Base-by-base conservation (phyloP, 768 basidiomycete genomes). In the Boletus barrowsii region DNA sequence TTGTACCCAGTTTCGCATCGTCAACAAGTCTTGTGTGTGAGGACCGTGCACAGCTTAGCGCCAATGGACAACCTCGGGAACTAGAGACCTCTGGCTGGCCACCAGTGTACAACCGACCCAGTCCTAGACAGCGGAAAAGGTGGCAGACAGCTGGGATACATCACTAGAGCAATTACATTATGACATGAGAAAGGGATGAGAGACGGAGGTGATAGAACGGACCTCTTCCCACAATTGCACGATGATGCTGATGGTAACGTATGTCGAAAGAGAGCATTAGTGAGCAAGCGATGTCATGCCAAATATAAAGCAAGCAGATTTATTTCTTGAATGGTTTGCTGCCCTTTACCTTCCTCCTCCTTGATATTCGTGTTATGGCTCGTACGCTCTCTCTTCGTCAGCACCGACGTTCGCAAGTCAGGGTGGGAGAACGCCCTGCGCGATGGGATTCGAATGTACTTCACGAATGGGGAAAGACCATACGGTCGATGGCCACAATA, bases 231-330 rank as follows among this genome's bases (percentile, higher is more conserved):
- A 53, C 30, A 33, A 14, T 26, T 36, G 32, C 7, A 36, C 37
- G 33, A 43, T 37, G 5, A 35, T 41, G 50, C n/a, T 44, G 52
- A 54, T 41, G 51, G 47, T 61, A 48, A 48, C 24, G 10, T 10
- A 32, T 32, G 14, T 15, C 8, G 26, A 15, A 11, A 14, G 30
- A 49, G 29, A 36, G 29, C 6, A 22, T 8, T 26, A 15, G 18
- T 22, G 33, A 13, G 8, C 51, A 51, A 62, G 53, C 58, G 59
- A 35, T 4, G 48, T 10, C 52, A 42, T 42, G 49, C 14, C 15
- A 51, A 20, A 40, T 53, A 55, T 53, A 48, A 56, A 52, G 26
- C 26, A 29, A 42, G 42, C 5, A 26, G 20, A 4, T 10, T 22
- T 33, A 42, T 42, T 44, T 46, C 26, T 24, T 15, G 4, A 5